Evolutionary conservation across 2,329 filamentous ascomycete species (phyloP), one percentile per base, ranked within the genome.

Genomic region (Neonectria hederae): DNA sequence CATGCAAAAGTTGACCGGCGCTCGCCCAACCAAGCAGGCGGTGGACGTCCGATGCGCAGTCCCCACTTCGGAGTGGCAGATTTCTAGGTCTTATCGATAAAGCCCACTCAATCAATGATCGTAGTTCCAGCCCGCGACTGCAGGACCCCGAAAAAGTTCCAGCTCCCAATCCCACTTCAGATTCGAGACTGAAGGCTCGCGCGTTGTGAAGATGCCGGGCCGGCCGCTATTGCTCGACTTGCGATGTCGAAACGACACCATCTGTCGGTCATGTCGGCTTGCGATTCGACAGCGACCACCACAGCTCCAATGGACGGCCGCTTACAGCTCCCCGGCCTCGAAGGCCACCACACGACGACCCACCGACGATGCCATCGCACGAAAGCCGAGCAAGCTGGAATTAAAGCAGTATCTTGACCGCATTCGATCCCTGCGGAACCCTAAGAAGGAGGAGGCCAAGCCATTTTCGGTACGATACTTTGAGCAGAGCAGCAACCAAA

Each of bases 401-500:
- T 43, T 77, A 30, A 65, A 64, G 42, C 63, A 74, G 7, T 75
- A 77, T 24, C 43, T 76, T 6, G 71, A 77, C 21, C 70, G 72
- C 4, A 70, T 78, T 14, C 67, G 70, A 42, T 69, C 71, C 3
- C 59, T 78, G 26, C 70, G 70, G 26, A 64, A 65, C 22, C 52
- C 68, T 1, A 66, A 66, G 11, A 67, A 70, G 13, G 53, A 64
- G 11, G 56, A 55, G 1, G 62, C 54, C n/a, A 57, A 65, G 6
- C 64, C 72, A 17, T 77, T 76, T 38, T 75, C 76, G 3, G 78
- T 86, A 11, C 79, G 80, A 9, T 86, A 80, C 70, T 87, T 84
- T 65, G 83, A 87, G 59, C 81, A 86, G 70, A 78, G 79, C 14
- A 76, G 77, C 3, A 67, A 74, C 30, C 69, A 72, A 8, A 69